Base-by-base conservation (phyloP, 441 rosid genomes). In the Theobroma grandiflorum region DNA sequence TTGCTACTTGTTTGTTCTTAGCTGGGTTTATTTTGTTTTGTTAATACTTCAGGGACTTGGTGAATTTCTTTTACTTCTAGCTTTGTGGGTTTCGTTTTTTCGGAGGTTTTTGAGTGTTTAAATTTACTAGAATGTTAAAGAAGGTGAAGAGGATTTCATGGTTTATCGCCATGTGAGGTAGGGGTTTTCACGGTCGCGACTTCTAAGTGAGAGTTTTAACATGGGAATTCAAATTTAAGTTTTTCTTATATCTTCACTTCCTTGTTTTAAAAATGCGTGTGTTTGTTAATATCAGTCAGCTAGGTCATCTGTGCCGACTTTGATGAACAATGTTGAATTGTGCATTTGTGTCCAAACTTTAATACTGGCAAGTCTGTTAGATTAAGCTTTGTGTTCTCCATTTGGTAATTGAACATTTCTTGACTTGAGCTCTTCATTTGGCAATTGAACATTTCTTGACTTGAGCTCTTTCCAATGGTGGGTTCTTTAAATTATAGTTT, bases 31-130 rank as follows among this genome's bases (percentile, higher is more conserved):
- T 16, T 62, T 14, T 62, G 33, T 33, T n/a, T 77, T 8, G 33
- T 18, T 18, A 3, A 9, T 65, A 15, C 40, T 78, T 49, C 20
- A 4, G 22, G 26, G 63, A 22, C 52, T 58, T 22, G 35, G 64
- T 42, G 42, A 76, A 72, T 31, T 8, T 71, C 14, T 42, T 71
- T 52, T 31, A 16, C 22, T 57, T 6, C 57, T 0, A 18, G 31
- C 14, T 67, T 78, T 35, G 33, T 75, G 37, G 59, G 26, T 69
- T 75, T 62, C 18, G 6, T 9, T 26, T 42, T 52, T 65, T 49
- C 6, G 43, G 59, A 35, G 40, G 22, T 58, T 42, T 26, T 26
- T 59, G 20, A 49, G 61, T 66, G 61, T 55, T 67, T 62, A 16
- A 72, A 33, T 68, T 68, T 35, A 16, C 76, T 72, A 33, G 16